Conservation (phyloP, 2,329 filamentous ascomycete species). For the Xylariaceae sp. region DNA sequence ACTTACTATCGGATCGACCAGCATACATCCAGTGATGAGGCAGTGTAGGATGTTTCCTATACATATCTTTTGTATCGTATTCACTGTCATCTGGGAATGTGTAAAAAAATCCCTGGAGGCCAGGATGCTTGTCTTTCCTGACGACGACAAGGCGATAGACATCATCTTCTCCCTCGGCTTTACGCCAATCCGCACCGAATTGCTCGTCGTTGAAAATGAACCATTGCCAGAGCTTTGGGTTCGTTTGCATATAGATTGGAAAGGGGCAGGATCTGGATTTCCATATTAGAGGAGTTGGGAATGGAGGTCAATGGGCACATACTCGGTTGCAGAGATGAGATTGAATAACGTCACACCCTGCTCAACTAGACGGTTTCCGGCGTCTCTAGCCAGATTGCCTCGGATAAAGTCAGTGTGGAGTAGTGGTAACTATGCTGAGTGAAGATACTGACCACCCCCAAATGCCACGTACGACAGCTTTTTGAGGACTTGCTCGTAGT, state of each 20-base stretch:
- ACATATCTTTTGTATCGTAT: constrained; percentile 46
- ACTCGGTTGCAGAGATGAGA: constrained; percentile 44
- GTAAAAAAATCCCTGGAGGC: constrained; percentile 29
- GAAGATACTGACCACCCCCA: constrained; percentile 36
- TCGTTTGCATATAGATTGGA: constrained; percentile 33
- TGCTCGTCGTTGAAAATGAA: constrained; percentile 42
- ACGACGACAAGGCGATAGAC: constrained; percentile 39
- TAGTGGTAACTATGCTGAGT: background rate
- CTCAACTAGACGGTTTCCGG: constrained; percentile 38
- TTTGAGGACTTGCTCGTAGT: constrained; percentile 30
- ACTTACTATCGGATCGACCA: constrained; percentile 38
- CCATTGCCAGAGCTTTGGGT: constrained; percentile 41
- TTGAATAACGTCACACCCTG: constrained; percentile 36
- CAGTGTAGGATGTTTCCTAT: constrained; percentile 37
- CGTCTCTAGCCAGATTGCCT: constrained; percentile 38
- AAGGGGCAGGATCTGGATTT: constrained; percentile 34
- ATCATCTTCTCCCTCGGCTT: constrained; percentile 30
- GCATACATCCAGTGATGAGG: constrained; percentile 38
- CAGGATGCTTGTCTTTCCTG: constrained; percentile 36
- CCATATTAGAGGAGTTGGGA: constrained; percentile 10
- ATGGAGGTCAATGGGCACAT: constrained; percentile 12
- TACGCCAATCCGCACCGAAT: constrained; percentile 42
- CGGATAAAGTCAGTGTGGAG: background rate
- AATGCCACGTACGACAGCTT: constrained; percentile 36
- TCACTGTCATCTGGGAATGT: constrained; percentile 34